These are phyloP conservation scores for Euphorbia lathyris DNA, from an alignment of 345 rosid genomes.

Conservation along the genomic window DNA sequence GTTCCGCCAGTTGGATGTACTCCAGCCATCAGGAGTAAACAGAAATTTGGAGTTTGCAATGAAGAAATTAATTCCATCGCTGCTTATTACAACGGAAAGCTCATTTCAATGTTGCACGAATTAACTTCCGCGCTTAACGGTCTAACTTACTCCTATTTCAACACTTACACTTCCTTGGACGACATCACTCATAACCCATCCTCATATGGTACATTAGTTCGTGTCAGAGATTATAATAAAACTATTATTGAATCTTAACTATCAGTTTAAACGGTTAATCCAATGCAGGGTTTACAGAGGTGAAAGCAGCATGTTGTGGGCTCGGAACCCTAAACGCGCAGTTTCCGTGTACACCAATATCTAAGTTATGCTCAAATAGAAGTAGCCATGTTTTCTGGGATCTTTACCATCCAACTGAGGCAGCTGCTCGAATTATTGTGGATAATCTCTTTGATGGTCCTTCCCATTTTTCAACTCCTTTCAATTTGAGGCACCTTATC, in stretches of 20 bases:
- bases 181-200: conserved; percentile 48
- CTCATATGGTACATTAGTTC: conserved; percentile 41
- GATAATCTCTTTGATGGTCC: conserved; percentile 47
- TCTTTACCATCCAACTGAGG: conserved; percentile 64
- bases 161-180: conserved; percentile 39
- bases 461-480: conserved; percentile 38
- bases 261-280: too few species aligned
- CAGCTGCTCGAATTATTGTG: conserved; percentile 38
- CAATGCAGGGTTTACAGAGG: conserved; percentile 64
- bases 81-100: conserved; percentile 41
- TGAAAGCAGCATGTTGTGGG: conserved; percentile 79
- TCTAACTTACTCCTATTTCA: conserved; percentile 51
- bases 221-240: too few species aligned
- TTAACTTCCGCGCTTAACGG: conserved; percentile 38
- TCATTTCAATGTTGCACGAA: conserved; percentile 36
- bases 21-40: conserved; percentile 46
- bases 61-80: conserved; percentile 40
- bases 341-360: conserved; percentile 47
- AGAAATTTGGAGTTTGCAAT: conserved; percentile 39
- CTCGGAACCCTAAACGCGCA: conserved; percentile 51
- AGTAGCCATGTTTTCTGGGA: conserved; percentile 79
- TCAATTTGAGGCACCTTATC: conserved; percentile 46
- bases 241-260: too few species aligned
- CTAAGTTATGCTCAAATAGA: conserved; percentile 59
- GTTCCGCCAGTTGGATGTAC: conserved; percentile 51